These are phyloP conservation scores for Lentinula sp. DNA, from an alignment of 768 basidiomycete genomes.

Conservation along the genomic window DNA sequence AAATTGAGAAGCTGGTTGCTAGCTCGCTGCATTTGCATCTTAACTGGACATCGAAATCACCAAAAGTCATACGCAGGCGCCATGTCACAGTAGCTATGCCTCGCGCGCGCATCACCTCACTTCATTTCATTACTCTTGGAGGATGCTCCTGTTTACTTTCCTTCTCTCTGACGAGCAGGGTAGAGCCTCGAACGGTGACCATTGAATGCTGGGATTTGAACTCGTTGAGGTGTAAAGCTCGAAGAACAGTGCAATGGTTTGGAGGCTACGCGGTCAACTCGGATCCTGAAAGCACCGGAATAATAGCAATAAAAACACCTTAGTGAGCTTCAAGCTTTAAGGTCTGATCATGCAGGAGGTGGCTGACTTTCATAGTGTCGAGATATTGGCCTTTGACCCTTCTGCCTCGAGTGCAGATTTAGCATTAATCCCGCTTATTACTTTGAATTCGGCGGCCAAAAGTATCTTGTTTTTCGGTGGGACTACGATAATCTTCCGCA, in stretches of 20 bases:
- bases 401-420: constrained; percentile 25
- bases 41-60: constrained; percentile 44
- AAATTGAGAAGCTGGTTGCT: constrained; percentile 37
- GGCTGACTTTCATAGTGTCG: constrained; percentile 24
- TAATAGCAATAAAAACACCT: constrained; percentile 37
- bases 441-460: constrained; percentile 24
- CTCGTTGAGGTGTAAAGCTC: constrained; percentile 36
- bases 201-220: constrained; percentile 57
- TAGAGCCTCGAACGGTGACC: constrained; percentile 20
- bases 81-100: constrained; percentile 18
- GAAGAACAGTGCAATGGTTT: constrained; percentile 27
- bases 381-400: constrained; percentile 35
- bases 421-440: constrained; percentile 27
- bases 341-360: neutral
- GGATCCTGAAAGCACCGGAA: constrained; percentile 22
- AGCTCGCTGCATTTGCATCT: constrained; percentile 35
- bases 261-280: constrained; percentile 44
- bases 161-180: constrained; percentile 21
- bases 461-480: constrained; percentile 30
- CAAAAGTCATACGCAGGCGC: constrained; percentile 21
- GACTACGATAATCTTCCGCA: constrained; percentile 32
- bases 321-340: constrained; percentile 23
- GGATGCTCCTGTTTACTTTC: constrained; percentile 42
- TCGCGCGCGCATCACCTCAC: constrained; percentile 31
- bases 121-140: constrained; percentile 42